A percentile compares a stretch with the other conserved stretches of the same genome.
Conservation (phyloP, 2,329 filamentous ascomycete genomes). For the Fusarium staphyleae region DNA sequence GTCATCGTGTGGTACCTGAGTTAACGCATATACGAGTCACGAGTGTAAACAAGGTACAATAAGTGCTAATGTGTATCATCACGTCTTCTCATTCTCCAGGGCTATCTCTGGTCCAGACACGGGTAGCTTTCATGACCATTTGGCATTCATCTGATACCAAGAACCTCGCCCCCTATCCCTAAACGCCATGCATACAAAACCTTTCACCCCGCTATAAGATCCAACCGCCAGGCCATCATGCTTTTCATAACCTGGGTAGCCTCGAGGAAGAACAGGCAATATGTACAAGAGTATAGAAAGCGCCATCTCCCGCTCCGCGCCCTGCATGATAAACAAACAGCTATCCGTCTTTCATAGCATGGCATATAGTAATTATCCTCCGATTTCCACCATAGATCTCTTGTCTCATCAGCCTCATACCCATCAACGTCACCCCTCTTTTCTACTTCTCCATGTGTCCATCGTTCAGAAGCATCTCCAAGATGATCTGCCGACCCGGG, state of each 20-base stretch:
- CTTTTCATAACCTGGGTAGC: constrained; percentile 4
- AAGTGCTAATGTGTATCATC: too few species aligned
- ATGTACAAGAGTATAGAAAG: constrained; percentile 29
- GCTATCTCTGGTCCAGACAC: constrained; percentile 20
- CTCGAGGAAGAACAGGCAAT: constrained; percentile 11
- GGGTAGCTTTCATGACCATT: constrained; percentile 27
- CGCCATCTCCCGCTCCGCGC: neutral
- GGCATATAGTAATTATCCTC: neutral
- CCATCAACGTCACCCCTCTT: constrained; percentile 3
- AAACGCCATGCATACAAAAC: constrained; percentile 33
- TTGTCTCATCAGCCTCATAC: constrained; percentile 14
- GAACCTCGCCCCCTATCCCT: constrained; percentile 22
- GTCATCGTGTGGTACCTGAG: too few species aligned
- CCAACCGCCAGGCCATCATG: constrained; percentile 21
- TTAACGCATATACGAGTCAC: too few species aligned
- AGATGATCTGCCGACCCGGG: constrained; percentile 82
- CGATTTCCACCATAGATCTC: constrained; percentile 9
- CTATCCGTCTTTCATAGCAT: constrained; percentile 2
- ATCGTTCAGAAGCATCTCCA: constrained; percentile 93
- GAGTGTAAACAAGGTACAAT: too few species aligned
- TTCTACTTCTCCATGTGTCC: constrained; percentile 66
- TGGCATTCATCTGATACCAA: constrained; percentile 7
- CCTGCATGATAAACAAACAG: neutral
- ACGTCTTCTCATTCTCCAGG: constrained; percentile 11
- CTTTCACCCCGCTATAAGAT: constrained; percentile 15